Base-by-base conservation (phyloP, 108 stramenopile genomes). In the Pseudonitzschia multiseries region DNA sequence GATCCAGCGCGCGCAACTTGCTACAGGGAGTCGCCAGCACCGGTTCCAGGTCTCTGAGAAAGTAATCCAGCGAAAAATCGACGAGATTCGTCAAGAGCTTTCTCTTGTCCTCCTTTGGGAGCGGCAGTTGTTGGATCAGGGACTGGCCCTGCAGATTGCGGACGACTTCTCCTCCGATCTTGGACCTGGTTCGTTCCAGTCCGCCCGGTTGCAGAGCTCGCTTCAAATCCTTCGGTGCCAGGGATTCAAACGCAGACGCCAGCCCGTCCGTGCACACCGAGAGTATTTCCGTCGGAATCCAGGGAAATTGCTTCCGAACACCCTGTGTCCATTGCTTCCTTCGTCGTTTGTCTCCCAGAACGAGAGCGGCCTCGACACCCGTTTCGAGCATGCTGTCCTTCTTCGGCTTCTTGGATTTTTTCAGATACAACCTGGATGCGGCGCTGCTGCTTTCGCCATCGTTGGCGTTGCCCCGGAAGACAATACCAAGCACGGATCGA, bases 301-400 rank as follows among this genome's bases (percentile, higher is more conserved):
- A 56, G 15, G 68, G 68, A 63, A 63, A 69, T 20, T 76, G 43
- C 51, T 40, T n/a, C 1, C 61, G 12, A 1, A 63, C 59, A 52
- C 69, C 68, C n/a, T 59, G 42, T 21, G 50, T 76, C 75, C 68
- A 76, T 24, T 52, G 33, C 51, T 48, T 61, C 50, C 69, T 36
- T 15, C 75, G 68, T 22, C 61, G 41, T 33, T 76, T 65, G 46
- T 76, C 61, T 1, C 68, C 61, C 36, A 76, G 40, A 14, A 76
- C 51, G 14, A 76, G 36, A 33, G 69, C 68, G 32, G 75, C 43
- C 29, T 69, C 68, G 36, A 69, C 1, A 4, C 68, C 52, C 8
- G 61, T 40, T 24, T 56, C 54, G 54, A 56, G 13, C 24, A 26
- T 20, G 2, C 10, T 56, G n/a, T 13, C 5, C 4, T 56, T 26